phyloP scores from a whole-genome alignment of 441 rosid genomes.

The Sinapis alba region DNA sequence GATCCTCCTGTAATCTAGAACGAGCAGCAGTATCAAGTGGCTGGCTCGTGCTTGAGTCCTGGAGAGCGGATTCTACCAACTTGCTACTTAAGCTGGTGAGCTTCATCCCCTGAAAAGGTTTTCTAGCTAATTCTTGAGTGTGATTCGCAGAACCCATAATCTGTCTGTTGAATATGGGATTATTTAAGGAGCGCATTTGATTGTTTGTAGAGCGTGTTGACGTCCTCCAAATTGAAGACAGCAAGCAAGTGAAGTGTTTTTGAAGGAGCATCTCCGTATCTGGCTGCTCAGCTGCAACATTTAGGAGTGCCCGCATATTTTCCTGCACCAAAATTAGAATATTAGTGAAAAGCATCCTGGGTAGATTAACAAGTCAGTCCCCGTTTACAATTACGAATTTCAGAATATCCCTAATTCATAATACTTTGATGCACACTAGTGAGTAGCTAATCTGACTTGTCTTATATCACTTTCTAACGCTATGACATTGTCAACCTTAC shows the following conservation, averaged over 20 bases:
- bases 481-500: constrained; percentile 46
- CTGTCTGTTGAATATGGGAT: constrained; percentile 56
- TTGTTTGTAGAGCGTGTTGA: constrained; percentile 39
- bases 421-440: background rate
- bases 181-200: constrained; percentile 52
- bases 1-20: constrained; percentile 51
- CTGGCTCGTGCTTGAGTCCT: constrained; percentile 51
- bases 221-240: constrained; percentile 81
- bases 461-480: constrained; percentile 1
- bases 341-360: constrained; percentile 29
- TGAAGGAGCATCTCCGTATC: constrained; percentile 92
- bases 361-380: background rate
- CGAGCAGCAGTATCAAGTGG: constrained; percentile 44
- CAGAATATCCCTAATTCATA: constrained; percentile 1
- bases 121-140: constrained; percentile 43
- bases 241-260: constrained; percentile 86
- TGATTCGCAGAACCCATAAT: constrained; percentile 48
- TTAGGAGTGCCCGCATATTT: constrained; percentile 69
- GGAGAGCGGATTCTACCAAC: constrained; percentile 72
- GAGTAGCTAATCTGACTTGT: constrained; percentile 4
- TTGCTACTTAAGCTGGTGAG: constrained; percentile 62
- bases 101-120: constrained; percentile 56
- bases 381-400: background rate
- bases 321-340: constrained; percentile 63
- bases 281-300: constrained; percentile 74